These are phyloP conservation scores for Geotrichum carabidarum DNA, from an alignment of 1,139 yeast genomes.

Conservation along the genomic window DNA sequence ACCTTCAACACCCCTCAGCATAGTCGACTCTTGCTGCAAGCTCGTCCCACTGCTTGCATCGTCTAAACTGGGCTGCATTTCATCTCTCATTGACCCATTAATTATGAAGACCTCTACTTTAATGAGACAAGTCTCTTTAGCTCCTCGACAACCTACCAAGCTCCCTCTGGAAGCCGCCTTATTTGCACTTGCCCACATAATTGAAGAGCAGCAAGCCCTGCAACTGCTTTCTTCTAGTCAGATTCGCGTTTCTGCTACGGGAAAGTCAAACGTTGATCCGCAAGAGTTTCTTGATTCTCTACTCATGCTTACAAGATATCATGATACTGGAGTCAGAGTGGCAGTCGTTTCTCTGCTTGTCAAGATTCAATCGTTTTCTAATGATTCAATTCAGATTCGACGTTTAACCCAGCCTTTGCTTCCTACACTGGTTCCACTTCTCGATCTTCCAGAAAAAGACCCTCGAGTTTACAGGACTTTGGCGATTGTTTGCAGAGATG, in stretches of 20 bases:
- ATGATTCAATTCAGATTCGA: constrained; percentile 25
- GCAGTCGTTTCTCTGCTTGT: constrained; percentile 35
- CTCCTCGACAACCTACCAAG: constrained; percentile 8
- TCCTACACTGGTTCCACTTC: constrained; percentile 37
- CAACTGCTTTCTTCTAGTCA: constrained; percentile 18
- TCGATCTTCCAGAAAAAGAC: constrained; percentile 27
- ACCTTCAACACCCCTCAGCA: constrained; percentile 19
- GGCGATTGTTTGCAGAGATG: constrained; percentile 34
- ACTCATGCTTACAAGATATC: constrained; percentile 28
- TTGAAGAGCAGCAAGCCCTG: constrained; percentile 23
- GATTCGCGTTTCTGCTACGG: constrained; percentile 16
- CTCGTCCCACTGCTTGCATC: constrained; percentile 30
- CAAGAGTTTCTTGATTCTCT: constrained; percentile 28
- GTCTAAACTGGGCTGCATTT: constrained; percentile 19
- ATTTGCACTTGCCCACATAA: constrained; percentile 31
- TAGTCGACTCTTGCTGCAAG: constrained; percentile 27
- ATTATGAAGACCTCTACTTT: constrained; percentile 22
- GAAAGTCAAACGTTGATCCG: constrained; percentile 12
- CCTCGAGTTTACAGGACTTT: constrained; percentile 32
- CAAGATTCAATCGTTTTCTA: constrained; percentile 28
- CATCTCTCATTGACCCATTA: constrained; percentile 22
- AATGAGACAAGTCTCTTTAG: constrained; percentile 10
- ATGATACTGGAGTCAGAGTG: constrained; percentile 30
- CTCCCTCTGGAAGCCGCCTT: constrained; percentile 28
- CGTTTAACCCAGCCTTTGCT: constrained; percentile 31